These are phyloP conservation scores for Colletotrichum sublineola DNA, from an alignment of 2,329 filamentous ascomycete species.

Conservation along the genomic window DNA sequence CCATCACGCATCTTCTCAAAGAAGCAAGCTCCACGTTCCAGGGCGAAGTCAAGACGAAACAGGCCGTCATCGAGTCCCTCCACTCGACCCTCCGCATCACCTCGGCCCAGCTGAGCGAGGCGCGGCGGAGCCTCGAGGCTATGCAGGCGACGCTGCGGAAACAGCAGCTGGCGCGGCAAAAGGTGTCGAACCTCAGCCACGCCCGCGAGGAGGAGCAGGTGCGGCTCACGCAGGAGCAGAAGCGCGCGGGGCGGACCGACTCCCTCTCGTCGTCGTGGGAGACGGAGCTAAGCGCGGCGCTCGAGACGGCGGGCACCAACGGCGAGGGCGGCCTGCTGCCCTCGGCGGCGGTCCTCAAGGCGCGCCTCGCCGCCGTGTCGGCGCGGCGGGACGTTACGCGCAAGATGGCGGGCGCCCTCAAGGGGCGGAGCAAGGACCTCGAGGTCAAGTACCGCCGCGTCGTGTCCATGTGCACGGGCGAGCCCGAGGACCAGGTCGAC, in stretches of 20 bases:
- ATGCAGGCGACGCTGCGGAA: conserved; percentile 75
- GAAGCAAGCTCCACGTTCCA: conserved; percentile 85
- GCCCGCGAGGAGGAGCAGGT: conserved; percentile 79
- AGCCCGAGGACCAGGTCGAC: conserved; percentile 84
- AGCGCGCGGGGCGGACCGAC: conserved; percentile 55
- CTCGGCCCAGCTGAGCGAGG: conserved; percentile 82
- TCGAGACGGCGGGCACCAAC: conserved; percentile 52
- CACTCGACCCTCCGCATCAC: conserved; percentile 85
- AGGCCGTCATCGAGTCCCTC: conserved; percentile 84
- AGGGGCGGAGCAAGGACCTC: conserved; percentile 84
- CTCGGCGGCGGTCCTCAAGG: conserved; percentile 71
- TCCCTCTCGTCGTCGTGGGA: conserved; percentile 67
- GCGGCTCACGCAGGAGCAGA: conserved; percentile 58
- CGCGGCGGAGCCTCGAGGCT: conserved; percentile 79
- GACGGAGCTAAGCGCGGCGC: conserved; percentile 63
- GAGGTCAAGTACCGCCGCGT: conserved; percentile 91
- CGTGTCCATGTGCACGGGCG: conserved; percentile 86
- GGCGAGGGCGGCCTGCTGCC: conserved; percentile 65
- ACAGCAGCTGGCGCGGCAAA: conserved; percentile 76
- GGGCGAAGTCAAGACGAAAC: conserved; percentile 84
- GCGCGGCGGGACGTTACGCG: conserved; percentile 76
- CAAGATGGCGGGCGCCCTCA: conserved; percentile 77
- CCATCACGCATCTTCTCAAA: conserved; percentile 85
- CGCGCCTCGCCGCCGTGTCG: conserved; percentile 78
- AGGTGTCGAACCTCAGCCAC: conserved; percentile 81